Base-by-base conservation (phyloP, 345 rosid genomes). In the Salix viminalis region DNA sequence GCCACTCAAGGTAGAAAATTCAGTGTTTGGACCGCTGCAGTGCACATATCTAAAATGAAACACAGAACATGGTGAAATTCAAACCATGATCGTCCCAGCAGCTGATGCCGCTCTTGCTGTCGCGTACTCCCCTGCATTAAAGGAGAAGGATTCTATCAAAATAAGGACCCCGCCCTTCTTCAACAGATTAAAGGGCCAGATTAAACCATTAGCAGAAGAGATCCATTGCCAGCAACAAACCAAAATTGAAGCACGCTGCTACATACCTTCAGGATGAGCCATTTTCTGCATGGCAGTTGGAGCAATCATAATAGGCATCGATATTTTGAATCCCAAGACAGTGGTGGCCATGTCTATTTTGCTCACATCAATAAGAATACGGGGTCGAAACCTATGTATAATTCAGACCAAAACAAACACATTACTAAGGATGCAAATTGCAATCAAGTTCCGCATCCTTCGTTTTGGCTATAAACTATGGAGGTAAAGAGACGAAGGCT, bases 221-320 rank as follows among this genome's bases (percentile, higher is more conserved):
- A 28, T 15, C 37, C 41, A 15, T 34, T 32, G 15, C n/a, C 68
- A 65, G 15, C 36, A 15, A 32, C 19, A 65, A 1, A 18, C 12
- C 39, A 65, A 65, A 65, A 34, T 37, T 6, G 68, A 65, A 65
- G 41, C 61, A 60, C n/a, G 9, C 48, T 3, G 14, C 14, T 16
- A 32, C 36, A n/a, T 78, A 90, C 97, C 99, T 68, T 93, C 96
- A 76, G 97, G 97, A 68, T 93, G 99, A 71, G 98, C 99, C 96
- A 96, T 91, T 85, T 93, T 96, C 88, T 92, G 99, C 86, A 93
- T 77, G 26, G 97, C 98, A 9, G 97, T 87, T 67, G 98, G 99
- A 81, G 99, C 98, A 72, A 96, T 82, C 99, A 96, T 92, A 84
- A 96, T 90, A 16, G 98, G 99, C 98, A 93, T 92, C 19, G 97